Base-by-base conservation (phyloP, 1,284 basidiomycete species). In the Cutaneotrichosporon mucoides region DNA sequence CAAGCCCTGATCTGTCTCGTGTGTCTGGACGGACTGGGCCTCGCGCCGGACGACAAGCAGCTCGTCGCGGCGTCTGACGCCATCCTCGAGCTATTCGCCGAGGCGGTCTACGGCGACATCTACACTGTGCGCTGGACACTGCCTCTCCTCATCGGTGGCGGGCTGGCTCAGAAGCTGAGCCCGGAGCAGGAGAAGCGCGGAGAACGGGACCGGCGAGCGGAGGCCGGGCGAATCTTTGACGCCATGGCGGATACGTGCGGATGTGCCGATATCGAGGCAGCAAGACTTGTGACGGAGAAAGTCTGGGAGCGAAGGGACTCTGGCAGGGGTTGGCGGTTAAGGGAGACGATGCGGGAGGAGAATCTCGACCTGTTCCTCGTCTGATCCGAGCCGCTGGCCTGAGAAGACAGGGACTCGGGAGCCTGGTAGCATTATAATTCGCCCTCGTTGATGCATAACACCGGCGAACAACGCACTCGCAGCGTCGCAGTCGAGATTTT, bases 71-170 rank as follows among this genome's bases (percentile, higher is more conserved):
- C 53, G 5, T 55, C 47, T 42, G 60, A 57, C 38, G 56, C 56
- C 38, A 61, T 61, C 16, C 56, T 61, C 11, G 60, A 61, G 49
- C 53, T 61, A 5, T 57, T 55, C 40, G 53, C 47, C 13, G 60
- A 61, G n/a, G 60, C 53, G 3, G 56, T 61, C 1, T 55, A 54
- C 24, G 48, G 53, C 15, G 60, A 56, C 7, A 53, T 57, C 36
- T 60, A 56, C 59, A 60, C 55, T 3, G 55, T 55, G 51, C 60
- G 60, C 24, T 61, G 60, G 60, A 49, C 56, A 38, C 46, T 57
- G 13, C 60, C 60, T 9, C 49, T 61, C 6, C 42, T 61, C 7
- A 42, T 61, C 5, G 60, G 52, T 4, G 58, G 52, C 0, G 34
- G 52, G 4, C 45, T 58, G 1, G 57, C 57, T 34, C 51, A 40